Evolutionary conservation across 345 rosid species (phyloP).

Genomic region (Noccaea caerulescens): DNA sequence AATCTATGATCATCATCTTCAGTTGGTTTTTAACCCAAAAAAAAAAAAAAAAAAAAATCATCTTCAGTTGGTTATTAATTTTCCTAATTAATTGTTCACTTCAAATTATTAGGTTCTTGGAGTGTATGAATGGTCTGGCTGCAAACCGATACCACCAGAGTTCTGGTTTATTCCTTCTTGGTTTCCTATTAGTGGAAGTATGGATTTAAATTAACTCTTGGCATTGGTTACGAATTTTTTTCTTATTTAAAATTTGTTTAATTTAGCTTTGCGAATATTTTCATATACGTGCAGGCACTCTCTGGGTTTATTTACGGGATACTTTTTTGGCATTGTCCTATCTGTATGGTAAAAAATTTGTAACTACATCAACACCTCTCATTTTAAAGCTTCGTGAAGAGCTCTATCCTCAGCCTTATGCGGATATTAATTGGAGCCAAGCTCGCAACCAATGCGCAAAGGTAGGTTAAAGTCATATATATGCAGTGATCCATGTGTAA

Average conservation of each 20-base stretch:
- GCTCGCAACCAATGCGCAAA: conserved; percentile 50
- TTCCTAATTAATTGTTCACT: neutral
- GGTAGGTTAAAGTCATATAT: conserved; percentile 30
- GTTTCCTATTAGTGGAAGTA: conserved; percentile 31
- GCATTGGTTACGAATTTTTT: neutral
- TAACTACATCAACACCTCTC: conserved; percentile 45
- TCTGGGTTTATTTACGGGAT: conserved; percentile 46
- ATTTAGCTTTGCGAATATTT: too few relatives aligned
- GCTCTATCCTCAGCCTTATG: conserved; percentile 48
- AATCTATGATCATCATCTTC: too few relatives aligned
- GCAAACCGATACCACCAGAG: conserved; percentile 64
- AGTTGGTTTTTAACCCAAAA: neutral
- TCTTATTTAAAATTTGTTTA: too few relatives aligned
- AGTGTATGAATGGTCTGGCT: conserved; percentile 58
- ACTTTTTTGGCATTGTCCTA: conserved; percentile 60
- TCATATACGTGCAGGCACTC: conserved; percentile 28
- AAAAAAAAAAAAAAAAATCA: too few relatives aligned
- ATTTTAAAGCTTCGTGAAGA: conserved; percentile 57
- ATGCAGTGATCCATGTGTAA: neutral
- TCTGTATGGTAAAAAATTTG: conserved; percentile 65
- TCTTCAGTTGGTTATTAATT: neutral
- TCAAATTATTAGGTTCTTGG: conserved; percentile 42
- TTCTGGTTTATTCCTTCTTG: conserved; percentile 57
- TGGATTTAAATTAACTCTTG: neutral
- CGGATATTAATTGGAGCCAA: conserved; percentile 47